Base-by-base conservation (phyloP, 768 basidiomycete species). In the Pleurotus ostreatus region DNA sequence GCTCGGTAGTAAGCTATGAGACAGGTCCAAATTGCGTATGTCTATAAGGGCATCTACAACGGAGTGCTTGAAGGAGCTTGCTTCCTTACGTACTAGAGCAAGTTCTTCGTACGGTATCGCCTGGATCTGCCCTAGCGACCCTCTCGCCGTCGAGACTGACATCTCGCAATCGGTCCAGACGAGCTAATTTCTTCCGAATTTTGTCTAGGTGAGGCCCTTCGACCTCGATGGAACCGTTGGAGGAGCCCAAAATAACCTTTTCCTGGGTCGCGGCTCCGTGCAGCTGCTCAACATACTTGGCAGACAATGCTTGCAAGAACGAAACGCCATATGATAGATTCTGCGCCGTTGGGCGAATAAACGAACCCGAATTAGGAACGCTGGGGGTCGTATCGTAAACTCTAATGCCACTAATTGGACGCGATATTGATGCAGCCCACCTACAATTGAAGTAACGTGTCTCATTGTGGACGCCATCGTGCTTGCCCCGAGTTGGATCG, bases 161-260 rank as follows among this genome's bases (percentile, higher is more conserved):
- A 66, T 94, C 88, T 53, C 83, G 82, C 49, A 98, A 74, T 15
- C 77, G 77, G 46, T 79, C 77, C 16, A 98, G 70, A 53, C 82
- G 73, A 4, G 86, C 74, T 23, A 96, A 78, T 46, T 87, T 88
- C 23, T 73, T 71, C 63, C 88, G 79, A 56, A 97, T 83, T 66
- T 86, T 91, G 64, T 91, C 86, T 23, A 97, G 74, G 45, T 83
- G 79, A 3, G 94, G 89, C 3, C 91, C 93, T 68, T 95, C 89
- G 11, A 98, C 91, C 60, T 88, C 75, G 61, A 98, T 94, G 3
- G 82, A 77, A 25, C 90, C 89, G 49, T 82, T 79, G 20, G 94
- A 95, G 1, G 91, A 92, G 25, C 93, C 93, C 23, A 96, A 76
- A 9, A 85, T 60, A 44, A 92, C 78, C 22, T 71, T 82, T 68